A percentile compares a stretch with the other conserved stretches of the same genome.
phyloP scores from a whole-genome alignment of 2,329 filamentous ascomycete genomes.

The Aspergillus fijiensis region DNA sequence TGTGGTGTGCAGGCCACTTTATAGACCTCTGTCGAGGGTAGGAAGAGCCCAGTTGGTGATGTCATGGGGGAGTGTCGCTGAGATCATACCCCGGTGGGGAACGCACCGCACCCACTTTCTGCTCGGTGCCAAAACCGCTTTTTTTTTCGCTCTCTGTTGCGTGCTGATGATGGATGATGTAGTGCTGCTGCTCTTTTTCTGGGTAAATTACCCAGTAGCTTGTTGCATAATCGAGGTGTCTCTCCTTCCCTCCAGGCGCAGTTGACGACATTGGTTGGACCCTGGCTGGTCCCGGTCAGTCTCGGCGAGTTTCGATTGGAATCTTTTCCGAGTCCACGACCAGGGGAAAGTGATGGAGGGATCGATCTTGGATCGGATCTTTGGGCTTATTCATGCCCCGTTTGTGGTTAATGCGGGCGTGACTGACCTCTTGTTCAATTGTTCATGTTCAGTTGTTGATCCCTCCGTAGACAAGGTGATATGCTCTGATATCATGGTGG shows the following conservation, averaged over 20 bases:
- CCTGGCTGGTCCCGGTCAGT: background rate
- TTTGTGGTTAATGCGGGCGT: background rate
- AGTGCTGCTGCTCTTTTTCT: background rate
- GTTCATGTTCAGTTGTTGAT: too few relatives aligned
- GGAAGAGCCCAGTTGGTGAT: constrained; percentile 6
- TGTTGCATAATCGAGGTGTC: too few relatives aligned
- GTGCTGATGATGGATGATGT: background rate
- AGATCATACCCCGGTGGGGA: constrained; percentile 21
- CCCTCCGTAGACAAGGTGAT: background rate
- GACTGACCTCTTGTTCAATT: background rate
- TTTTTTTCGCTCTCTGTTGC: background rate
- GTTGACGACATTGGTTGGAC: background rate
- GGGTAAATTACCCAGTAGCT: too few relatives aligned
- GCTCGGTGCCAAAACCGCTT: background rate
- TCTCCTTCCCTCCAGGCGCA: too few relatives aligned
- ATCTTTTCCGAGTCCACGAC: background rate
- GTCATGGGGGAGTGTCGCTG: constrained; percentile 16
- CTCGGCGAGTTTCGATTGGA: background rate
- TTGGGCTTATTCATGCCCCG: background rate
- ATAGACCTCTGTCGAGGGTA: background rate
- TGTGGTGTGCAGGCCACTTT: background rate
- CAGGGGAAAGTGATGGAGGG: background rate
- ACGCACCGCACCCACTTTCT: background rate
- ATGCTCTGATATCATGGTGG: background rate
- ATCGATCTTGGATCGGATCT: background rate